A percentile compares a stretch with the other conserved stretches of the same genome.
Evolutionary conservation across 345 rosid species (phyloP).

Genomic region (Brassica nigra): DNA sequence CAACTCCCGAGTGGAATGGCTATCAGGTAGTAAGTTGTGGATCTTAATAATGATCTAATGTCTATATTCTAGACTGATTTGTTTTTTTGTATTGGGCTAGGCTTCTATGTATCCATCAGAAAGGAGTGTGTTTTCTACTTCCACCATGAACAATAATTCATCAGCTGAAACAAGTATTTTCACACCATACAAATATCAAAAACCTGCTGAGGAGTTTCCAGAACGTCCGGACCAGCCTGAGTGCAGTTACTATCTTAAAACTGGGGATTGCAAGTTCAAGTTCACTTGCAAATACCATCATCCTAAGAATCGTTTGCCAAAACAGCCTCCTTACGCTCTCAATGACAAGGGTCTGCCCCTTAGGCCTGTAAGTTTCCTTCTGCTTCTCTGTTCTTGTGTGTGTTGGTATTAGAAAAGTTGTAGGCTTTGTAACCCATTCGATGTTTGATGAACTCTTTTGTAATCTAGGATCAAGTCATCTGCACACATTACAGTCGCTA

Average conservation of each 20-base stretch:
- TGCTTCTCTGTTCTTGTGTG: not conserved
- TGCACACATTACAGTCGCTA: conserved; percentile 87
- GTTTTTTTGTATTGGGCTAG: conserved; percentile 44
- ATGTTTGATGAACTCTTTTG: not conserved
- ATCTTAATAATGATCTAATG: not conserved
- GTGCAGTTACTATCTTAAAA: conserved; percentile 73
- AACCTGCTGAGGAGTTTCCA: conserved; percentile 72
- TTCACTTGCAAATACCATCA: conserved; percentile 88
- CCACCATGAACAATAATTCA: conserved; percentile 47
- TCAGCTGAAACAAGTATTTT: conserved; percentile 48
- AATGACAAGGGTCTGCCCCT: conserved; percentile 92
- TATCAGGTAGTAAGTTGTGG: conserved; percentile 64
- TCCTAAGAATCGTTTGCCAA: conserved; percentile 61
- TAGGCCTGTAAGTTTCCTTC: conserved; percentile 77
- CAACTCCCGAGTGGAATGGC: conserved; percentile 75
- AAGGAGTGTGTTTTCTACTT: conserved; percentile 48
- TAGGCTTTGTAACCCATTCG: not conserved
- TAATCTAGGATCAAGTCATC: conserved; percentile 63
- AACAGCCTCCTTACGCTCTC: conserved; percentile 54
- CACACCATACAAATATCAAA: conserved; percentile 52
- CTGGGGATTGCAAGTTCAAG: conserved; percentile 89
- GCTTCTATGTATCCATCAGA: conserved; percentile 60
- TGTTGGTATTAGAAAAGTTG: conserved; percentile 1
- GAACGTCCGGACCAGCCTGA: conserved; percentile 95
- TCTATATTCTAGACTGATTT: not conserved